Evolutionary conservation across 1,139 yeast genomes (phyloP).

Genomic region (Blastobotrys arbuscula): DNA sequence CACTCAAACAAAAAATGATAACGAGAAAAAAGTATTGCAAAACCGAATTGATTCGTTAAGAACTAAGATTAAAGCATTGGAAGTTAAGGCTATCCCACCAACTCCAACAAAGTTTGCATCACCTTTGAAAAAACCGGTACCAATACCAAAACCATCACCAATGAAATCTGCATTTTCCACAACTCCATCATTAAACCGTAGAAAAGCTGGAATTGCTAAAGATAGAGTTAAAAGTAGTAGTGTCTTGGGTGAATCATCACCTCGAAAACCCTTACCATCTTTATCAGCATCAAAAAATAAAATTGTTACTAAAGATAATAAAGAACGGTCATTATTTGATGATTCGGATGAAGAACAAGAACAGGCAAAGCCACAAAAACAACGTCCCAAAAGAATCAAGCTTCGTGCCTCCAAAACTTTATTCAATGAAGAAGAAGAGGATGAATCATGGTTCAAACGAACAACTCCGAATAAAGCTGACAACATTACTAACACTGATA

Average conservation of each 20-base stretch:
- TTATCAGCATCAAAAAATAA: slow-evolving; percentile 9
- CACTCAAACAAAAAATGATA: slow-evolving; percentile 14
- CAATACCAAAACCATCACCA: not conserved
- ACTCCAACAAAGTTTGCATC: not conserved
- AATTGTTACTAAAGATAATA: slow-evolving; percentile 18
- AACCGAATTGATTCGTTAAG: slow-evolving; percentile 18
- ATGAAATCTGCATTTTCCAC: slow-evolving; percentile 14
- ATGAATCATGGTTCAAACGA: slow-evolving; percentile 23
- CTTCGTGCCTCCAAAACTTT: slow-evolving; percentile 15
- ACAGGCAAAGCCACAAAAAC: not conserved
- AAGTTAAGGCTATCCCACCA: not conserved
- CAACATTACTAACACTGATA: not conserved
- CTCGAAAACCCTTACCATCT: slow-evolving; percentile 7
- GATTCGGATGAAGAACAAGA: slow-evolving; percentile 15
- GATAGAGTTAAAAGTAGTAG: slow-evolving; percentile 3
- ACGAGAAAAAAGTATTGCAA: slow-evolving; percentile 20
- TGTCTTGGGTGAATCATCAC: slow-evolving; percentile 15
- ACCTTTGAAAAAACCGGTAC: not conserved
- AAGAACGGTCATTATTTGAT: slow-evolving; percentile 21
- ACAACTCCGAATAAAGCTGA: slow-evolving; percentile 14
- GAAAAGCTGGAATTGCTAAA: not conserved
- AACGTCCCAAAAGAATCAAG: slow-evolving; percentile 11
- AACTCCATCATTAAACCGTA: slow-evolving; percentile 14
- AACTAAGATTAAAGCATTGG: slow-evolving; percentile 14
- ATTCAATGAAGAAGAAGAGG: slow-evolving; percentile 15